Evolutionary conservation across 78 protist species (phyloP), one percentile per base, ranked within the genome.

Genomic region (Dictyostelium brefeldianum): DNA sequence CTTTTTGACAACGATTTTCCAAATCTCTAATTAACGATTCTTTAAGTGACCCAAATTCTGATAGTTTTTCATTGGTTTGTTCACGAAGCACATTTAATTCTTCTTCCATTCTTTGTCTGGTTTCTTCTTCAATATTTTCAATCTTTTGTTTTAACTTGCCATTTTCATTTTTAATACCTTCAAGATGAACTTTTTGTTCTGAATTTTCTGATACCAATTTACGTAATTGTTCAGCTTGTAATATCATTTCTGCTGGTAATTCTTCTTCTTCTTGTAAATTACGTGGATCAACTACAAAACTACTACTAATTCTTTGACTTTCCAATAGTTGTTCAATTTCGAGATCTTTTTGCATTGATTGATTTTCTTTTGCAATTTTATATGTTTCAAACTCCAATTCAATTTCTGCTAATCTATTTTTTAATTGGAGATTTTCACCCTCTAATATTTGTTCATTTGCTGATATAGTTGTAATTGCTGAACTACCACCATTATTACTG

Each of bases 1-100:
- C 95, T 67, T 92, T 71, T 47, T 83, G 90, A 41, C 95, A 92
- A 17, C 95, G 18, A 64, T 81, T 83, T 41, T 92, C 91, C 11
- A 92, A 20, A 57, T 92, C 95, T 20, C 89, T 11, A 14, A 92
- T 62, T n/a, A 92, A 67, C 1, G 95, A 53, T n/a, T 81, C 95
- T 15, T 81, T 80, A 20, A 90, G 67, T 29, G 56, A 15, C 9
- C 89, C 89, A 90, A 90, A 90, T n/a, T 78, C 89, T 1, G 43
- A 56, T 8, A 90, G 74, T 50, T 90, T 79, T 6, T 80, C 89
- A 47, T 80, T 81, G 46, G 95, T 90, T 50, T 87, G 84, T 65
- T 87, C 93, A 46, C 93, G 22, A 5, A 87, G 25, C 6, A 77
- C 20, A 65, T 87, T 87, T 9, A 87, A 80, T 31, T 87, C 84